phyloP scores from a whole-genome alignment of 805 yeast species.

The Sporopachydermia quercuum region DNA sequence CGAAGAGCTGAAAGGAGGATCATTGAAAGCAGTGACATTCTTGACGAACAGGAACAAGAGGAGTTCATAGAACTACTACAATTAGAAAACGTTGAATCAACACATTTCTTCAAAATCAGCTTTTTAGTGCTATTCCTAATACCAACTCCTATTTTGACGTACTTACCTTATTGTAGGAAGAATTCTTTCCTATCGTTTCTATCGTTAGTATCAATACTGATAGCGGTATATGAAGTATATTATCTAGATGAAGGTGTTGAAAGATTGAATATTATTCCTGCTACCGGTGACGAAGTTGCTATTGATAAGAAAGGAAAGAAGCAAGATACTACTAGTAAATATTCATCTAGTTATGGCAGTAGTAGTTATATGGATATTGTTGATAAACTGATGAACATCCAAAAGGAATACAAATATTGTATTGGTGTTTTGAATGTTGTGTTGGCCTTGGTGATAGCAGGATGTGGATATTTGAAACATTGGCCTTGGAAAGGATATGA shows the following conservation, averaged over 20 bases:
- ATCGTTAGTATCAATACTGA: conserved; percentile 12
- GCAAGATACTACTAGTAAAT: not conserved
- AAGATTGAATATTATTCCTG: not conserved
- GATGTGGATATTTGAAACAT: conserved; percentile 12
- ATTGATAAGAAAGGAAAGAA: not conserved
- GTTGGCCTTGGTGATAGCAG: conserved; percentile 11
- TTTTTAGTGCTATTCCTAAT: conserved; percentile 15
- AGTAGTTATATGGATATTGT: no score
- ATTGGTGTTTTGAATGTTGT: conserved; percentile 6
- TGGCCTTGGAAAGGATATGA: conserved; percentile 15
- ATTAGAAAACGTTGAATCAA: conserved; percentile 11
- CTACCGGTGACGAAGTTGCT: no score
- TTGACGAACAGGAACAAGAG: conserved; percentile 18
- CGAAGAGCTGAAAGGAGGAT: conserved; percentile 9
- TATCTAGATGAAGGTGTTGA: conserved; percentile 3
- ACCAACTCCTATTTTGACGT: conserved; percentile 18
- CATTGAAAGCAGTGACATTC: conserved; percentile 5
- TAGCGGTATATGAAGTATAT: conserved; percentile 13
- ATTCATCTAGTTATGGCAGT: no score
- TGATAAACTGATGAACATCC: no score
- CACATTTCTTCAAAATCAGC: conserved; percentile 10
- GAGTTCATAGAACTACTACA: conserved; percentile 13
- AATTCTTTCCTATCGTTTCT: conserved; percentile 15
- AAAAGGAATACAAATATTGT: no score
- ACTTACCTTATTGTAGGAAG: conserved; percentile 14